Evolutionary conservation across 1,284 basidiomycete genomes (phyloP).

Genomic region (Flammula alnicola): DNA sequence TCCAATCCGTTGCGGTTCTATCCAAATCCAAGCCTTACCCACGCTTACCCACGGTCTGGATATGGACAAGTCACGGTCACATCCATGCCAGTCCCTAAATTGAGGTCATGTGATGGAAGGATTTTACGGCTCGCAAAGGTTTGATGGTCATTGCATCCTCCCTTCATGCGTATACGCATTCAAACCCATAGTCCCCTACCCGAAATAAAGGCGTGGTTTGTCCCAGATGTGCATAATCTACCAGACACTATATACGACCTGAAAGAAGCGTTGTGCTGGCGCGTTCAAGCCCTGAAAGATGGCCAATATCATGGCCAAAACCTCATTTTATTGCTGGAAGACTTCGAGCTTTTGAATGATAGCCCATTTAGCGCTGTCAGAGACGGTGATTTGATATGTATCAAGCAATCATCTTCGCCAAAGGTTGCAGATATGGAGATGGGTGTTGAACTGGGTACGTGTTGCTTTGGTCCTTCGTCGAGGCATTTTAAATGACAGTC

Average conservation of each 20-base stretch:
- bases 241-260: conserved; percentile 34
- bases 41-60: too few relatives aligned
- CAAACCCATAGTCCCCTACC: conserved; percentile 43
- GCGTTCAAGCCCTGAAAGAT: conserved; percentile 33
- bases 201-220: conserved; percentile 45
- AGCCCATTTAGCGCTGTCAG: conserved; percentile 39
- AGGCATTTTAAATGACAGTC: not conserved
- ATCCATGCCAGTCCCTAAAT: too few relatives aligned
- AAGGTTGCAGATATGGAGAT: conserved; percentile 1
- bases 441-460: conserved; percentile 15
- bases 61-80: too few relatives aligned
- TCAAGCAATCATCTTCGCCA: conserved; percentile 25
- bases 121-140: too few relatives aligned
- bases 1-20: too few relatives aligned
- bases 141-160: too few relatives aligned
- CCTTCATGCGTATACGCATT: conserved; percentile 41
- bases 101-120: too few relatives aligned
- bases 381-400: conserved; percentile 44
- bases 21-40: too few relatives aligned
- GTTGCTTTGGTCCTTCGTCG: not conserved
- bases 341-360: conserved; percentile 44
- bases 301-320: conserved; percentile 22
- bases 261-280: conserved; percentile 36
- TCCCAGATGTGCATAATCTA: conserved; percentile 28
- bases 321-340: conserved; percentile 40